Conservation (phyloP, 1,284 basidiomycete species). For the Trichosporon sp. region DNA sequence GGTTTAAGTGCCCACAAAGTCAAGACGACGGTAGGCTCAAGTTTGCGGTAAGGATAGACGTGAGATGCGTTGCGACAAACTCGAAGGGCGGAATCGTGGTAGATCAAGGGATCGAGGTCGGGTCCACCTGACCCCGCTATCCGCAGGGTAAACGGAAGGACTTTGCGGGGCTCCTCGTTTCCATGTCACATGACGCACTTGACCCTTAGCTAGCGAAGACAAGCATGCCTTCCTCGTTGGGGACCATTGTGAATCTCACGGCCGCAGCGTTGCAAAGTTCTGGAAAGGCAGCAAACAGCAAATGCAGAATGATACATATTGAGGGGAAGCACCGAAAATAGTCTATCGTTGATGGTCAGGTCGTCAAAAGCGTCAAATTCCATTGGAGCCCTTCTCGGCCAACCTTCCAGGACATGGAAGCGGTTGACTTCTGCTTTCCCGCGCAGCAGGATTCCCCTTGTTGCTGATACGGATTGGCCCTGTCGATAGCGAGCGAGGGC, state of each 20-base stretch:
- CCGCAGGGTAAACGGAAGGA: too few species aligned
- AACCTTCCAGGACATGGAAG: background rate
- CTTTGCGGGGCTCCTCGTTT: background rate
- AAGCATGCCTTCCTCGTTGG: too few species aligned
- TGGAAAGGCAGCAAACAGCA: background rate
- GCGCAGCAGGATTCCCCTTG: background rate
- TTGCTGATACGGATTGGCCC: background rate
- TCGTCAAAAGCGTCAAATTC: background rate
- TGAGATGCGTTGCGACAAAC: background rate
- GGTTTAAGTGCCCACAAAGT: background rate
- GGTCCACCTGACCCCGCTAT: background rate
- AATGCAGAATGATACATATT: too few species aligned
- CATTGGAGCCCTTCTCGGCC: background rate
- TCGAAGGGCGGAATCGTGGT: constrained; percentile 6
- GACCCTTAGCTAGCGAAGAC: too few species aligned
- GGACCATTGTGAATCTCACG: background rate
- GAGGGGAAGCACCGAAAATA: too few species aligned
- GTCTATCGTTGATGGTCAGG: background rate
- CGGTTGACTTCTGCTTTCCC: background rate
- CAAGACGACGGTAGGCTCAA: too few species aligned
- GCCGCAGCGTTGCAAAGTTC: background rate
- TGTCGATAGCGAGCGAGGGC: constrained; percentile 5
- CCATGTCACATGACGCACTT: background rate
- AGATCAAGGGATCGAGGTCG: constrained; percentile 20
- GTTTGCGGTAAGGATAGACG: background rate